Base-by-base conservation (phyloP, 371 early-diverging fungal genomes). In the Mortierella polycephala region DNA sequence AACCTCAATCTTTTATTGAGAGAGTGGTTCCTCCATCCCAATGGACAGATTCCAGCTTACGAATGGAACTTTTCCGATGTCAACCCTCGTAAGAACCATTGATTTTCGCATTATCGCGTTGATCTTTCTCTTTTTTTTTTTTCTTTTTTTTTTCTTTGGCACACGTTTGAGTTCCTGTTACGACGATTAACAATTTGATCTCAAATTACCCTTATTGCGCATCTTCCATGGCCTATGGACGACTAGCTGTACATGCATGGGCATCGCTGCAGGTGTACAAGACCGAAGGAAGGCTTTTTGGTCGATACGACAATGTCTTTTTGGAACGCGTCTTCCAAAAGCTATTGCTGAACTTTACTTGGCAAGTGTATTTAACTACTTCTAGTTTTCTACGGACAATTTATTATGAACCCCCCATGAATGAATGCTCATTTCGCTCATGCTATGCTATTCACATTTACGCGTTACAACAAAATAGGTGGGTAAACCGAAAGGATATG, bases 61-160 rank as follows among this genome's bases (percentile, higher is more conserved):
- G 85, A 85, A 44, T 85, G 85, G 85, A 83, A 83, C 57, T 85
- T 84, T 69, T 75, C 81, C 11, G 85, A 85, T 51, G 84, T 83
- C 46, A 85, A 85, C 62, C 79, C 79, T 45, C 79, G 79, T 77
- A 69, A 69, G 79, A 47, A 9, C 13, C 45, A 42, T 39, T 47
- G 5, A 14, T 40, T n/a, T 40, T 57, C 13, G 2, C 10, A 52
- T 49, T n/a, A 21, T 47, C 45, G 51, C 12, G 23, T 30, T 1
- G 20, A 14, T 42, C 10, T 5, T 39, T 20, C 13, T 52, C 12
- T 5, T 3, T 0, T 5, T 56, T 13, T 57, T 57, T 49, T 44
- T 56, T 46, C 37, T 41, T 54, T 62, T 46, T 51, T 55, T 49
- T 50, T 55, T 14, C 16, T 40, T 39, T 46, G 5, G 11, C 13